These are phyloP conservation scores for Wickerhamiella cacticola DNA, from an alignment of 805 yeast genomes.

Conservation along the genomic window DNA sequence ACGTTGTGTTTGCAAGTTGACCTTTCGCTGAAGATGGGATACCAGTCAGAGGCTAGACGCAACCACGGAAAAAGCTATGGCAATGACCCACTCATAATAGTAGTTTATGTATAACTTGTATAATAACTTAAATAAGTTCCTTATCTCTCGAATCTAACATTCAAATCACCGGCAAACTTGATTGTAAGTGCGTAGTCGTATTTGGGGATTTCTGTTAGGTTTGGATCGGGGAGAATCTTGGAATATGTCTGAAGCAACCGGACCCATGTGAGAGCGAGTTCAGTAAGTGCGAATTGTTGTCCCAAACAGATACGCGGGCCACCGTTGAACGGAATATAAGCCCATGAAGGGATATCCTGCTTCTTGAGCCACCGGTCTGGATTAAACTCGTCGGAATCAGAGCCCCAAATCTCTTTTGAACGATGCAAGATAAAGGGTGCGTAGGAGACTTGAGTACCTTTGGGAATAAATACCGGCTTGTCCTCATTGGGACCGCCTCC, in stretches of 20 bases:
- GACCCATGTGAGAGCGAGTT: slow-evolving; percentile 33
- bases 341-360: slow-evolving; percentile 30
- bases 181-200: slow-evolving; percentile 6
- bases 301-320: slow-evolving; percentile 40
- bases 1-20: too few relatives aligned
- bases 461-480: slow-evolving; percentile 30
- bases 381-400: slow-evolving; percentile 32
- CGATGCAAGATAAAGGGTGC: slow-evolving; percentile 33
- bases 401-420: slow-evolving; percentile 30
- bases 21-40: too few relatives aligned
- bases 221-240: slow-evolving; percentile 5
- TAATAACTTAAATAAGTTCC: too few relatives aligned
- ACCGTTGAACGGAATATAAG: slow-evolving; percentile 36
- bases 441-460: slow-evolving; percentile 32
- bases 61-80: too few relatives aligned
- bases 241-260: slow-evolving; percentile 29
- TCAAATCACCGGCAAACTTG: slow-evolving; percentile 5
- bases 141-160: slow-evolving; percentile 8
- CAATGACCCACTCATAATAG: too few relatives aligned
- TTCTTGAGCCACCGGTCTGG: slow-evolving; percentile 37
- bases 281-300: slow-evolving; percentile 39
- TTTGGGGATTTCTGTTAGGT: not conserved
- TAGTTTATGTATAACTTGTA: not conserved
- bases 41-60: too few relatives aligned
- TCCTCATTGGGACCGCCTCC: slow-evolving; percentile 35